Conservation (phyloP, 768 basidiomycete genomes). For the Lanmaoa rubissima region DNA sequence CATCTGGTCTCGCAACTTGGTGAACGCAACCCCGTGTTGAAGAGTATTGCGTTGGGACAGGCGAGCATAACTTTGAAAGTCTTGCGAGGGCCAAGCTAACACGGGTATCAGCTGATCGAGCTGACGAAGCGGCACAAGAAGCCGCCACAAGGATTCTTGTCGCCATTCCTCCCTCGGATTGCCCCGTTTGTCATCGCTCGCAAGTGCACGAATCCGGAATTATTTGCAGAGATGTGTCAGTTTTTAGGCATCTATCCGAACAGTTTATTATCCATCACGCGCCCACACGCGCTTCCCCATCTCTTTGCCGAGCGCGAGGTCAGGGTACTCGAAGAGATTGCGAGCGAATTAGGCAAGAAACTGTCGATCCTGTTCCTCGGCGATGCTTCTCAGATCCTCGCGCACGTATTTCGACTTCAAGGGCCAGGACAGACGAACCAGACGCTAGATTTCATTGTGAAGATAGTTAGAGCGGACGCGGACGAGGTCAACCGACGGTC, state of each 20-base stretch:
- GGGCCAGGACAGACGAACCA: constrained; percentile 54
- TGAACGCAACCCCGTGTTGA: constrained; percentile 64
- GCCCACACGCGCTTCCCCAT: constrained; percentile 63
- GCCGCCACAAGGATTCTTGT: constrained; percentile 60
- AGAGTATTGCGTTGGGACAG: constrained; percentile 66
- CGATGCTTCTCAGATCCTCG: constrained; percentile 59
- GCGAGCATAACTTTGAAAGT: constrained; percentile 34
- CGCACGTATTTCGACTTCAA: constrained; percentile 62
- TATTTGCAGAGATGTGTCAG: constrained; percentile 65
- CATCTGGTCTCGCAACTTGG: constrained; percentile 68
- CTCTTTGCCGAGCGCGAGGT: constrained; percentile 63
- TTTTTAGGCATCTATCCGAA: constrained; percentile 55
- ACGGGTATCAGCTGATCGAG: constrained; percentile 48
- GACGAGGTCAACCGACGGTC: constrained; percentile 30
- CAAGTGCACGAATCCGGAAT: constrained; percentile 53
- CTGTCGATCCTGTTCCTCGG: constrained; percentile 52
- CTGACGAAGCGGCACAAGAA: constrained; percentile 60
- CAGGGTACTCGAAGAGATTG: constrained; percentile 60
- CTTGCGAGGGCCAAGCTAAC: background rate
- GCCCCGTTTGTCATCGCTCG: constrained; percentile 62
- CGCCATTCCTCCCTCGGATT: constrained; percentile 67
- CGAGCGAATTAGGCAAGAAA: constrained; percentile 45
- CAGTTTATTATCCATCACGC: constrained; percentile 64
- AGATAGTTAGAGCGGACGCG: constrained; percentile 51
- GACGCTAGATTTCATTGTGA: constrained; percentile 60